phyloP scores from a whole-genome alignment of 208 protist genomes.

The Acanthamoeba polyphaga region DNA sequence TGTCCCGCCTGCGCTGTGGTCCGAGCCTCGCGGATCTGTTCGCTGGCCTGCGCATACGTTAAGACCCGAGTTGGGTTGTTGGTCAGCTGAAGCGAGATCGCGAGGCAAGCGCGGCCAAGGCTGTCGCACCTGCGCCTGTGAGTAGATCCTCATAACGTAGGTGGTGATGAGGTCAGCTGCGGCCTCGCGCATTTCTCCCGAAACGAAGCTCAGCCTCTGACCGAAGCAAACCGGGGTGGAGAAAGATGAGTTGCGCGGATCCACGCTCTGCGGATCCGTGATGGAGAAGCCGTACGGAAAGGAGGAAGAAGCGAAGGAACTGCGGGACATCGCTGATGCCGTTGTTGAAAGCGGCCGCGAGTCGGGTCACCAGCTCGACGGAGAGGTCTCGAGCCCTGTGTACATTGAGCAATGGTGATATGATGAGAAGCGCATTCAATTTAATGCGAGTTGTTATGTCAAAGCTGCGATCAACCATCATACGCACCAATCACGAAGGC shows the following conservation, averaged over 20 bases:
- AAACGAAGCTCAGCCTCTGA: constrained; percentile 52
- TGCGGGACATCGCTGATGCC: constrained; percentile 43
- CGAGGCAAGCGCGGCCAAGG: too few relatives aligned
- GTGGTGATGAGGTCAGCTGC: constrained; percentile 42
- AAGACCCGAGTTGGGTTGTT: background rate
- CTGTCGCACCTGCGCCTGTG: constrained; percentile 4
- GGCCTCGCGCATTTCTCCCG: constrained; percentile 38
- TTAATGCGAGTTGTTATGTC: too few relatives aligned
- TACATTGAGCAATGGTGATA: background rate
- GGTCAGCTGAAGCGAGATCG: background rate
- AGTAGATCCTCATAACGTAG: constrained; percentile 54
- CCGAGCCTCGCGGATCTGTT: constrained; percentile 13
- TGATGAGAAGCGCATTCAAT: background rate
- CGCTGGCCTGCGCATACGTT: background rate
- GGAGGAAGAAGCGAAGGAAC: constrained; percentile 66
- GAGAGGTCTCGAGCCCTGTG: constrained; percentile 36
- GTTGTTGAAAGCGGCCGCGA: constrained; percentile 6
- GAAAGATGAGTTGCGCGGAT: background rate
- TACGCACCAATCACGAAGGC: constrained; percentile 32
- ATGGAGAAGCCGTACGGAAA: background rate
- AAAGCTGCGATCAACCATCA: background rate
- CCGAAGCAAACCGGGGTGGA: background rate
- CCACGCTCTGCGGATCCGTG: background rate
- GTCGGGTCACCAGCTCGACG: constrained; percentile 10
- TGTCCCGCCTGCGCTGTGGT: background rate